Evolutionary conservation across 306 rosid genomes (phyloP).

Genomic region (Prunus fruticosa): DNA sequence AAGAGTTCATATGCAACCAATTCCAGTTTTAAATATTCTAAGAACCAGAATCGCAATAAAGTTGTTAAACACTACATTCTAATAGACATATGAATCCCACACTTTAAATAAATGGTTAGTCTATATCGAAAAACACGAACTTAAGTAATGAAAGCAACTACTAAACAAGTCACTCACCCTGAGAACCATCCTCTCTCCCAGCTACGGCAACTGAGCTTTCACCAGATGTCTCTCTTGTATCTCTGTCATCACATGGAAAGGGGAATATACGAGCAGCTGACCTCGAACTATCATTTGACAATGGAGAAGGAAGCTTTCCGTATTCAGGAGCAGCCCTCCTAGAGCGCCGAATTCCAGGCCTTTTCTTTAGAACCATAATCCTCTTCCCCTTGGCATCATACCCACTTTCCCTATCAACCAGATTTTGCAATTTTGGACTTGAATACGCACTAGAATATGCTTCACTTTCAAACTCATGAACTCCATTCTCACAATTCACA

Average conservation of each 20-base stretch:
- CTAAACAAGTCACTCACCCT: constrained; percentile 27
- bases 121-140: neutral
- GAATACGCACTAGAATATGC: constrained; percentile 49
- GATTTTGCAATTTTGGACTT: constrained; percentile 31
- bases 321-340: constrained; percentile 44
- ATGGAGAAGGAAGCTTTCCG: constrained; percentile 34
- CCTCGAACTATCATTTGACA: constrained; percentile 8
- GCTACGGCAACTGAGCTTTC: constrained; percentile 22
- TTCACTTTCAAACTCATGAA: constrained; percentile 47
- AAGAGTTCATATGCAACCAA: constrained; percentile 1
- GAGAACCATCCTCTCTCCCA: constrained; percentile 22
- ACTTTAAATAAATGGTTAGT: neutral
- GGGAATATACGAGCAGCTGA: constrained; percentile 9
- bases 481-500: constrained; percentile 25
- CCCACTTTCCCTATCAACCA: constrained; percentile 47
- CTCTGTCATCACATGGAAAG: constrained; percentile 14
- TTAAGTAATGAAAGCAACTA: neutral
- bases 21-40: neutral
- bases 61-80: neutral
- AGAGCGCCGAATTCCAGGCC: constrained; percentile 52
- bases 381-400: constrained; percentile 64
- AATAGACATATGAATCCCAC: neutral
- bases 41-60: neutral
- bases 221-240: constrained; percentile 9
- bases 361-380: constrained; percentile 44